Evolutionary conservation across 78 protist genomes (phyloP).

Genomic region (Bodo saltans): DNA sequence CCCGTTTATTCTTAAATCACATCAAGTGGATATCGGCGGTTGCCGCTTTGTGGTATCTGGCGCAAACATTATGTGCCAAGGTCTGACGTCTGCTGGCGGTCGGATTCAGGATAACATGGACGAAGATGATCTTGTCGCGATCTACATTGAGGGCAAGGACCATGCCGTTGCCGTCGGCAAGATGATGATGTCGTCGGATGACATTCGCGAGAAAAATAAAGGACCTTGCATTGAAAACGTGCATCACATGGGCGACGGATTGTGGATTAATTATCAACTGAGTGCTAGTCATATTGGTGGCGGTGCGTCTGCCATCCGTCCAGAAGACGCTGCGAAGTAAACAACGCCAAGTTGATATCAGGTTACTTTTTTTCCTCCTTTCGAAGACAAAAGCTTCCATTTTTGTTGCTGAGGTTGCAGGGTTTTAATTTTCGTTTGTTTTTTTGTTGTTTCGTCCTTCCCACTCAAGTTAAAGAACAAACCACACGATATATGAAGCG

Average conservation of each 20-base stretch:
- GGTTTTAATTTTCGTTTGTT: conserved; percentile 11
- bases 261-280: conserved; percentile 35
- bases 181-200: conserved; percentile 14
- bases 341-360: neutral
- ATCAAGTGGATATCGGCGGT: conserved; percentile 65
- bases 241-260: conserved; percentile 52
- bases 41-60: conserved; percentile 58
- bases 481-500: no score
- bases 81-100: conserved; percentile 71
- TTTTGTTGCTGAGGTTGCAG: no score
- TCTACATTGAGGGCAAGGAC: conserved; percentile 57
- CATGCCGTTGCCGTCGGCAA: conserved; percentile 60
- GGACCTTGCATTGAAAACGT: conserved; percentile 45
- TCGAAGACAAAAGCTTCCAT: neutral
- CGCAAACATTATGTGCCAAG: conserved; percentile 75
- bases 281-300: neutral
- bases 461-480: neutral
- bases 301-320: neutral
- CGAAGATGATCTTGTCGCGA: neutral
- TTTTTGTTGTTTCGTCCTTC: neutral
- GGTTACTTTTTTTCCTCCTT: neutral
- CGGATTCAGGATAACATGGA: conserved; percentile 16
- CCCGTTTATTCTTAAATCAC: conserved; percentile 51
- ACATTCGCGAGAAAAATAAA: conserved; percentile 35
- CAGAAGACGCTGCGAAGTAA: neutral